Evolutionary conservation across 768 basidiomycete genomes (phyloP), one percentile per base, ranked within the genome.

Genomic region (Leccinellum luteum): DNA sequence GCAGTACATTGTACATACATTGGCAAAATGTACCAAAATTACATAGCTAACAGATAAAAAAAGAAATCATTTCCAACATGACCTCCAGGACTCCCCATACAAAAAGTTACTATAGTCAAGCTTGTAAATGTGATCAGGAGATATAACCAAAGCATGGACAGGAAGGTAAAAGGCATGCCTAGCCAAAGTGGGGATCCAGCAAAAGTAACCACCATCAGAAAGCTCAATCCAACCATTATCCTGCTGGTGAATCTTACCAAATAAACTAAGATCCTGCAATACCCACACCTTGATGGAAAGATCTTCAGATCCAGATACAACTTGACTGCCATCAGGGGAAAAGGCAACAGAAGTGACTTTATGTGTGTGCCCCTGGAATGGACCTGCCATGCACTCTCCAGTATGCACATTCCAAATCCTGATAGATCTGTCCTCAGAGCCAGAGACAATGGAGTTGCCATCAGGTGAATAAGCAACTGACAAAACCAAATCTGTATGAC

Each of bases 181-280:
- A 48, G 54, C 57, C 57, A 53, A 66, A 17, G 66, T 19, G 4
- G 65, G 66, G 9, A 65, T 52, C 65, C 65, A 66, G 15, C 17
- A 68, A 56, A 62, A 43, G 25, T 13, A 47, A 35, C 38, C 21
- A 45, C 50, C 58, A 54, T 32, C 3, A 32, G 56, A 41, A 52
- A 66, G 57, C 15, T 54, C 43, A 38, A 66, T 38, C 65, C 65
- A 66, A 0, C 65, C 64, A 59, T 56, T 51, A 6, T 65, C 60
- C 28, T 35, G 27, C 6, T 52, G 57, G 21, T n/a, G 3, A 30
- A 66, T 44, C 19, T 62, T 51, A n/a, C 34, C 23, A 38, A 54
- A 57, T 14, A 19, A 43, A 27, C 0, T 7, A 3, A 58, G 38
- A 12, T 45, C 48, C 25, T 54, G 28, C 6, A 34, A 1, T 7